Percentiles rank a stretch among this genome's conserved stretches.
These are phyloP conservation scores for Pleurotus djamor DNA, from an alignment of 768 basidiomycete genomes.

Conservation along the genomic window DNA sequence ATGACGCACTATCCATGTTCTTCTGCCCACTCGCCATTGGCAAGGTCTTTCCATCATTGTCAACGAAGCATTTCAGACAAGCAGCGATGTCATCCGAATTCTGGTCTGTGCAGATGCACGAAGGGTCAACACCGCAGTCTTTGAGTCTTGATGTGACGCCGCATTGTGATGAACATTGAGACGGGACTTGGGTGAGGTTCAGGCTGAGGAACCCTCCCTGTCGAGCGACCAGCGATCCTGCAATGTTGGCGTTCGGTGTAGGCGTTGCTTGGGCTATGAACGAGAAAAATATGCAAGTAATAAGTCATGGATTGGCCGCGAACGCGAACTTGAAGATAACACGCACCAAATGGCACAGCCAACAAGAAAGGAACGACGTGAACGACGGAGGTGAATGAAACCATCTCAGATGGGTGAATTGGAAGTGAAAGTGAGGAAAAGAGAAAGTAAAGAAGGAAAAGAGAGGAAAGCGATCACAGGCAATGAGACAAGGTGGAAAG, in stretches of 20 bases:
- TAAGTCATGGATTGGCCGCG: not conserved
- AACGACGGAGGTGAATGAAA: conserved; percentile 1
- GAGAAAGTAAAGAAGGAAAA: not conserved
- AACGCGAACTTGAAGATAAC: not conserved
- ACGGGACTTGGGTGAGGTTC: not conserved
- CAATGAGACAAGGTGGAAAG: not conserved
- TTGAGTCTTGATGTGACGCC: not conserved
- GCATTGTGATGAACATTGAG: not conserved
- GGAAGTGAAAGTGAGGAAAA: not conserved
- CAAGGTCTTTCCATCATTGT: not conserved
- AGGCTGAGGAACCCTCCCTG: not conserved
- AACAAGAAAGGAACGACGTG: not conserved
- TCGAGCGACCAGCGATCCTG: not conserved
- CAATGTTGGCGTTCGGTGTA: not conserved
- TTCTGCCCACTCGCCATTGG: not conserved
- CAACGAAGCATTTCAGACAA: conserved; percentile 2
- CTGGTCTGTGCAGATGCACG: not conserved
- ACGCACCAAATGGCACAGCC: conserved; percentile 1
- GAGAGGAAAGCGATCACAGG: not conserved
- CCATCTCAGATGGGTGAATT: conserved; percentile 4
- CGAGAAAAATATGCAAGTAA: not conserved
- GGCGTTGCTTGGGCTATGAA: not conserved
- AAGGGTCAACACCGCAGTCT: not conserved
- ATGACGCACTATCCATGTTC: not conserved
- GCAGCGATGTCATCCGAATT: not conserved